Evolutionary conservation across 441 rosid genomes (phyloP), one percentile per base, ranked within the genome.

Genomic region (Populus hybrid): DNA sequence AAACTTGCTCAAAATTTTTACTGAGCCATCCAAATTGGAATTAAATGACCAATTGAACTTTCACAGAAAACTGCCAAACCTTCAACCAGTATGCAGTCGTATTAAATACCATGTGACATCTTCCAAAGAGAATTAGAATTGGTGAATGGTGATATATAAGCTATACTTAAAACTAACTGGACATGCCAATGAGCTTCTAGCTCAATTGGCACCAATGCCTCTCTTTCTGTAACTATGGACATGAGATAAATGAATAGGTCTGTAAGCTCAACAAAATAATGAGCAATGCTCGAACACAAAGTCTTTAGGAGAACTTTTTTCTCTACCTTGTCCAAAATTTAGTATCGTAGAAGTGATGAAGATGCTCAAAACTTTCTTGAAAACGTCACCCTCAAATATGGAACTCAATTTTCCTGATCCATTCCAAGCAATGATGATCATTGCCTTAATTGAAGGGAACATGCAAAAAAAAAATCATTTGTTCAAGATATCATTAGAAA

Each of bases 401-500:
- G 91, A 66, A 80, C 82, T 84, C 76, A 79, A 92, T 73, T 88
- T 75, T 69, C 94, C 95, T 19, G 89, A 75, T 68, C 94, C 88
- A 85, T 93, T 87, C 99, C 99, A 97, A 76, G 97, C 97, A 90
- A 94, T 83, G 75, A 97, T 94, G 53, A 94, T 94, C 99, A 97
- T 97, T 42, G 89, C 98, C 99, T 97, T 76, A 38, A 80, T 53
- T 53, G 61, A 53, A 53, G 61, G n/a, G 61, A 53, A 18, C 21
- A 53, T 53, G n/a, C 61, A n/a, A 8, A 53, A 16, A 53, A 53
- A 5, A 83, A 80, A 74, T 42, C 36, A 64, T 53, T 18, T 53
- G 61, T 53, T 53, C n/a, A 53, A 53, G 12, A 63, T 78, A 80
- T 74, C 67, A 81, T 85, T 79, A 84, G 71, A 7, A 74, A 61